Conservation (phyloP, 108 stramenopile species). For the Pseudonitzschia multiseries region DNA sequence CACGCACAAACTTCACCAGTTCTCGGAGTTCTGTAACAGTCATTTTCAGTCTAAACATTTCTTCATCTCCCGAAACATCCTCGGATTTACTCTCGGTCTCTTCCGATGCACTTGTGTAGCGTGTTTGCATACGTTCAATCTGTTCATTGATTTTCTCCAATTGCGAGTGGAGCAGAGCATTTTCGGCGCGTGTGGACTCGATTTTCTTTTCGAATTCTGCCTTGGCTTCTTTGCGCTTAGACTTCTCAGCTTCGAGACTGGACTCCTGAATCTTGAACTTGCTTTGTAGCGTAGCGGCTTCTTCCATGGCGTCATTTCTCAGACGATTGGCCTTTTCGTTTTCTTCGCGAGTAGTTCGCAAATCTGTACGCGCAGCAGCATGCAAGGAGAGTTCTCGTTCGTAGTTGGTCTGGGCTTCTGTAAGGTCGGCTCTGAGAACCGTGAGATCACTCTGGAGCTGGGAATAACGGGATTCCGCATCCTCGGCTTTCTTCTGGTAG, state of each 20-base stretch:
- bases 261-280: slow-evolving; percentile 56
- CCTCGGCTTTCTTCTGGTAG: slow-evolving; percentile 54
- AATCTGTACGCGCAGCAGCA: slow-evolving; percentile 63
- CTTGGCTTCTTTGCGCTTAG: slow-evolving; percentile 37
- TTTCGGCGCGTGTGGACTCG: slow-evolving; percentile 65
- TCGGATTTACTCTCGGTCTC: slow-evolving; percentile 1
- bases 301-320: slow-evolving; percentile 52
- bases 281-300: slow-evolving; percentile 32
- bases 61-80: slow-evolving; percentile 24
- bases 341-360: slow-evolving; percentile 66
- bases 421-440: slow-evolving; percentile 47
- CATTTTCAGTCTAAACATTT: slow-evolving; percentile 37
- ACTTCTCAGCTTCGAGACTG: slow-evolving; percentile 57
- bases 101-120: slow-evolving; percentile 21
- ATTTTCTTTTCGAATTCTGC: slow-evolving; percentile 58
- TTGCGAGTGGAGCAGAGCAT: slow-evolving; percentile 76
- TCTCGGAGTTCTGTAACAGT: slow-evolving; percentile 72
- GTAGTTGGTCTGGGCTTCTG: slow-evolving; percentile 58
- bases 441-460: slow-evolving; percentile 57
- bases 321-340: slow-evolving; percentile 48
- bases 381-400: slow-evolving; percentile 84
- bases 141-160: slow-evolving; percentile 60
- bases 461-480: slow-evolving; percentile 39
- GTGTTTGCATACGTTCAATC: slow-evolving; percentile 55
- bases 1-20: slow-evolving; percentile 74